Base-by-base conservation (phyloP, 345 rosid genomes). In the Triadica sebifera region DNA sequence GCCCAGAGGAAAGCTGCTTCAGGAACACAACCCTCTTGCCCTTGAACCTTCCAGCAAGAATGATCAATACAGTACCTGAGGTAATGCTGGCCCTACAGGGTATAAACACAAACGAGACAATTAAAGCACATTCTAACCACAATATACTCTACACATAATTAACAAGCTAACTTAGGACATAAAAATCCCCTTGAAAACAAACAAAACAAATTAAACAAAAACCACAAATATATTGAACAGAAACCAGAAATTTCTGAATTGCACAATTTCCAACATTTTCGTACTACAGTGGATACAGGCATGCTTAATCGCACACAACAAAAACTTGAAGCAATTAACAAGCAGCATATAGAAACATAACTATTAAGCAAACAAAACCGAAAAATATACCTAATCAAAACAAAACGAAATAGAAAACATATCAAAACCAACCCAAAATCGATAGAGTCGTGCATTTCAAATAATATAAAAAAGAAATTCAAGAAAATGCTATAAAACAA, bases 1-100 rank as follows among this genome's bases (percentile, higher is more conserved):
- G 81, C 56, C 95, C 98, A 71, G 95, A 91, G 8, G 92, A 3
- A 73, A 90, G 94, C 75, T 91, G 94, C 86, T 91, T 91, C 57
- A 93, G 45, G 57, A 93, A 91, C 68, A 91, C 93, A 77, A 91
- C 96, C 72, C 94, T 87, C 90, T 93, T 93, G 1, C 98, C 96
- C 87, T 86, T 93, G 78, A 91, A 91, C 75, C 94, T 86, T 76
- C 97, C 94, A 45, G 94, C 91, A 58, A 93, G 92, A 5, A 92
- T 78, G 53, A 92, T 90, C 72, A 92, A 24, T 51, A 90, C 92
- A 0, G 90, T 84, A 1, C 97, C 96, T 3, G 93, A 94, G 2
- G 91, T 85, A 46, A 93, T 85, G 67, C 91, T 89, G 7, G 92
- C 77, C 78, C 94, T 91, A 74, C 70, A 74, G 25, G 0, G 12